Evolutionary conservation across 352 stramenopile genomes (phyloP).

Genomic region (Blastocystis sp.): DNA sequence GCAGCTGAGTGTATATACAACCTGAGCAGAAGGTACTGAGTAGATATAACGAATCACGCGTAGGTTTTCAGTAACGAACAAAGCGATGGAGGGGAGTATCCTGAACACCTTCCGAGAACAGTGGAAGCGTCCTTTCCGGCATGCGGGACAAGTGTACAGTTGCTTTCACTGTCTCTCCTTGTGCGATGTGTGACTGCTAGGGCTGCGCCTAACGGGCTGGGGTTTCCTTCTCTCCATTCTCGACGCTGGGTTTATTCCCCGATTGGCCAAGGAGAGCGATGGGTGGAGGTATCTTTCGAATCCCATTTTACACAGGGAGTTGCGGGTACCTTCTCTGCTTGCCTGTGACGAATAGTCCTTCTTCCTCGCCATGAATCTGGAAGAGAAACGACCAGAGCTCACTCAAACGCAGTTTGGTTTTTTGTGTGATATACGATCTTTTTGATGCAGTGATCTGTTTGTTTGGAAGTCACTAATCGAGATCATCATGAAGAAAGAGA

Average conservation of each 20-base stretch:
- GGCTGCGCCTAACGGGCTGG: background rate
- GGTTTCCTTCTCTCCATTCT: background rate
- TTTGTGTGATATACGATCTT: background rate
- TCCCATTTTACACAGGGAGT: background rate
- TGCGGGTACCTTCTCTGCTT: background rate
- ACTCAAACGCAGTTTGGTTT: background rate
- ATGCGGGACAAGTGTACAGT: background rate
- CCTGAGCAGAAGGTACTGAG: background rate
- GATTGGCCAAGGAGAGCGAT: background rate
- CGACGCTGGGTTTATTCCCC: background rate
- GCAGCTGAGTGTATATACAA: constrained; percentile 3
- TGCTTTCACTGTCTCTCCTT: background rate
- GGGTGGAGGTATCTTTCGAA: background rate
- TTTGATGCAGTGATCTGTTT: constrained; percentile 1
- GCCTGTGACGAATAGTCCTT: background rate
- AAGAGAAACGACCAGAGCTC: background rate
- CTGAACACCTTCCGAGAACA: background rate
- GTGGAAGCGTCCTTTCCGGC: background rate
- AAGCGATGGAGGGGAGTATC: background rate
- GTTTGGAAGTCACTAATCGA: background rate
- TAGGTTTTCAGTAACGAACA: background rate
- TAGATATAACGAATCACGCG: background rate
- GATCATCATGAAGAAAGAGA: constrained; percentile 14
- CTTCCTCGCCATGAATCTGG: background rate
- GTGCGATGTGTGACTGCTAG: background rate